Conservation (phyloP, 495 filamentous ascomycete genomes). For the Penicillium odoratum region DNA sequence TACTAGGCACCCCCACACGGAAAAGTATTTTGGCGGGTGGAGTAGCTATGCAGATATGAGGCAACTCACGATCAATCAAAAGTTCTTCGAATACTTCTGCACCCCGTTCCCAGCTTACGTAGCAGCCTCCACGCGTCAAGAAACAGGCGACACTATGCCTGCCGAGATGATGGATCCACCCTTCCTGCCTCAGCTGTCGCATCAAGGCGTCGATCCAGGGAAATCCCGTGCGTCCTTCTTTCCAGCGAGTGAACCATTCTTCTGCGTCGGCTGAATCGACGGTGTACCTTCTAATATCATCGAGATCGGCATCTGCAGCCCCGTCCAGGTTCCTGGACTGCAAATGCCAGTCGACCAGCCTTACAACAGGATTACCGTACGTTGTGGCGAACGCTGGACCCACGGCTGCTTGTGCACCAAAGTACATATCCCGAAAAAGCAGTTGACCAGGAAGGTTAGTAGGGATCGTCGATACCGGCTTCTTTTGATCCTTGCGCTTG, state of each 20-base stretch:
- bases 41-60: neutral
- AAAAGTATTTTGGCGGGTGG: neutral
- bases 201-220: constrained; percentile 76
- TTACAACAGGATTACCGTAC: constrained; percentile 55
- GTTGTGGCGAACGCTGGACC: constrained; percentile 59
- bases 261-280: constrained; percentile 58
- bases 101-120: constrained; percentile 71
- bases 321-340: constrained; percentile 49
- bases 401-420: constrained; percentile 65
- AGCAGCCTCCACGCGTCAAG: constrained; percentile 70
- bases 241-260: constrained; percentile 65
- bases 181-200: constrained; percentile 66
- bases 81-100: constrained; percentile 73
- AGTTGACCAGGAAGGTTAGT: constrained; percentile 66
- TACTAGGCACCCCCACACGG: neutral
- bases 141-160: constrained; percentile 73
- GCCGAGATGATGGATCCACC: constrained; percentile 75
- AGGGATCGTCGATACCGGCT: constrained; percentile 52
- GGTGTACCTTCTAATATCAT: constrained; percentile 41
- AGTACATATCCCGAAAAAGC: constrained; percentile 76
- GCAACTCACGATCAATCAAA: constrained; percentile 57
- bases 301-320: neutral
- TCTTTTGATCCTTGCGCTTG: constrained; percentile 43
- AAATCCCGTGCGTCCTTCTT: constrained; percentile 63
- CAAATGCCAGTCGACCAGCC: constrained; percentile 72